These are phyloP conservation scores for Sporisorium sorghi DNA, from an alignment of 1,284 basidiomycete genomes.

Conservation along the genomic window DNA sequence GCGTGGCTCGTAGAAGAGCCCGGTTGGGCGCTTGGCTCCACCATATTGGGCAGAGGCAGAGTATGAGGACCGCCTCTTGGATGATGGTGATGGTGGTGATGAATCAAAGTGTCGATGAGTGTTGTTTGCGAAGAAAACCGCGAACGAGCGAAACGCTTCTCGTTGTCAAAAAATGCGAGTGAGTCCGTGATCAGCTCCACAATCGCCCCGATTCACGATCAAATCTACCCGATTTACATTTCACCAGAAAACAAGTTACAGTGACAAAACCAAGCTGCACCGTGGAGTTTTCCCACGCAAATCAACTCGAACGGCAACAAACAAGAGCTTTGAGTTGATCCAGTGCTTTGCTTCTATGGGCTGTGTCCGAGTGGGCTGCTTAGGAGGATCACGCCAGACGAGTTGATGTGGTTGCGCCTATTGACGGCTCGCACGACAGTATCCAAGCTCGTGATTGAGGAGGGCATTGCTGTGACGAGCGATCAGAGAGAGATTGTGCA, in stretches of 20 bases:
- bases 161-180: too few species aligned
- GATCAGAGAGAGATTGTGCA: neutral
- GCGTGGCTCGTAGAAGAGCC: slow-evolving; percentile 16
- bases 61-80: neutral
- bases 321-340: too few species aligned
- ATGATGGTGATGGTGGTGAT: slow-evolving; percentile 1
- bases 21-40: slow-evolving; percentile 11
- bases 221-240: slow-evolving; percentile 5
- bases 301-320: too few species aligned
- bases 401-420: neutral
- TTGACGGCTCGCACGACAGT: neutral
- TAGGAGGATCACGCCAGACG: neutral
- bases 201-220: too few species aligned
- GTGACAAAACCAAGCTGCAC: slow-evolving; percentile 30
- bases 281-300: slow-evolving; percentile 22
- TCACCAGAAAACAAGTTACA: neutral
- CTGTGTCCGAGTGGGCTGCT: too few species aligned
- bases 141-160: too few species aligned
- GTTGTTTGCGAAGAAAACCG: slow-evolving; percentile 28
- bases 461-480: neutral
- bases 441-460: neutral
- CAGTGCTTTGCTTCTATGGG: too few species aligned
- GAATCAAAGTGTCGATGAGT: neutral
- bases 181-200: slow-evolving; percentile 47
- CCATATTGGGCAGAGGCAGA: neutral